Conservation (phyloP, 805 yeast species). For the Scheffersomyces spartinae region DNA sequence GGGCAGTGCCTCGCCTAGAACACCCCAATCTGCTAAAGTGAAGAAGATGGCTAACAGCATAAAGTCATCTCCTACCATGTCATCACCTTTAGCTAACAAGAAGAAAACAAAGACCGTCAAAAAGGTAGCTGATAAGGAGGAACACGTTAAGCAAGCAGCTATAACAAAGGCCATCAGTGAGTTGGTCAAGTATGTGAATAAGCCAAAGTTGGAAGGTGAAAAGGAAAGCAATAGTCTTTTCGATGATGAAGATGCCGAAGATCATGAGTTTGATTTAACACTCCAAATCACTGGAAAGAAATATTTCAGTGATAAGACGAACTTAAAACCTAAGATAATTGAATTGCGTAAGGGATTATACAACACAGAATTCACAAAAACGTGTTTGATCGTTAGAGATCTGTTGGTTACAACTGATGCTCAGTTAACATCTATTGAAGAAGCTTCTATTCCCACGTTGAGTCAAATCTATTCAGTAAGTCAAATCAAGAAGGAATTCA, state of each 20-base stretch:
- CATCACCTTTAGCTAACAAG: conserved; percentile 13
- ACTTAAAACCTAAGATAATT: conserved; percentile 44
- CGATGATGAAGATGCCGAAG: conserved; percentile 34
- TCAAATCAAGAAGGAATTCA: conserved; percentile 74
- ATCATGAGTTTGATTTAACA: conserved; percentile 41
- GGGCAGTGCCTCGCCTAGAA: conserved; percentile 13
- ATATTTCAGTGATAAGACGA: conserved; percentile 47
- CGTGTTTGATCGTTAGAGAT: conserved; percentile 66
- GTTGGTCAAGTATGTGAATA: conserved; percentile 45
- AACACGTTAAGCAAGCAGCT: conserved; percentile 4
- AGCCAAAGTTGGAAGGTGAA: conserved; percentile 15
- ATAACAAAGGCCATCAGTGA: conserved; percentile 46
- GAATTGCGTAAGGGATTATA: conserved; percentile 36
- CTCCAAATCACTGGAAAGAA: conserved; percentile 57
- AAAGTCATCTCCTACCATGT: conserved; percentile 9
- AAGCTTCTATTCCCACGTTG: conserved; percentile 33
- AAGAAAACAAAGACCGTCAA: conserved; percentile 6
- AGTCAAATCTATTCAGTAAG: conserved; percentile 54
- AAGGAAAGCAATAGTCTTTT: conserved; percentile 35
- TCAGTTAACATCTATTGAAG: conserved; percentile 35
- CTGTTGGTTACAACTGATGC: conserved; percentile 31
- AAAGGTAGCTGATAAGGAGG: conserved; percentile 3
- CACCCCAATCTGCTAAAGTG: conserved; percentile 13
- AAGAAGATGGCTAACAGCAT: conserved; percentile 9
- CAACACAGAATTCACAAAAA: conserved; percentile 33